These are phyloP conservation scores for Pseudogymnoascus sp. DNA, from an alignment of 2,329 filamentous ascomycete genomes.

Conservation along the genomic window DNA sequence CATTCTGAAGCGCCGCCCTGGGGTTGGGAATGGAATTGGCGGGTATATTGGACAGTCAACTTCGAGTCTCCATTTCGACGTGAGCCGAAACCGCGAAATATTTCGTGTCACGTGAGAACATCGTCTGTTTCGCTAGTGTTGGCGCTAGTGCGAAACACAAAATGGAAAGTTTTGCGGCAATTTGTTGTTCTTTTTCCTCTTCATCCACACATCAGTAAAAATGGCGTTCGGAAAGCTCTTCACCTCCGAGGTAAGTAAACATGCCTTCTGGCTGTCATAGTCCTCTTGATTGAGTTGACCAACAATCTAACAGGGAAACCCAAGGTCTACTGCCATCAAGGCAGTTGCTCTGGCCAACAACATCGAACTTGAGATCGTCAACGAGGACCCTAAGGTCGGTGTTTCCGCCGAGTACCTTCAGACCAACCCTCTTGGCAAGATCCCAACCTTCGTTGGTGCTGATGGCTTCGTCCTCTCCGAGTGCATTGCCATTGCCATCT, in stretches of 20 bases:
- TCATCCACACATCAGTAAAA: constrained; percentile 34
- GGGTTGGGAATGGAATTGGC: constrained; percentile 8
- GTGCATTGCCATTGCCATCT: constrained; percentile 92
- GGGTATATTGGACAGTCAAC: constrained; percentile 1
- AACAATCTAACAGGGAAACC: constrained; percentile 60
- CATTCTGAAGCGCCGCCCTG: constrained; percentile 22
- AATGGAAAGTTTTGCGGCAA: constrained; percentile 8
- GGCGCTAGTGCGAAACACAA: constrained; percentile 1
- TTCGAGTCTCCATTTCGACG: not conserved
- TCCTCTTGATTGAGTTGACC: constrained; percentile 16
- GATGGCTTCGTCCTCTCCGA: constrained; percentile 89
- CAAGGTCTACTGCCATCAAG: constrained; percentile 79
- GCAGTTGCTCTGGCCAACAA: constrained; percentile 97
- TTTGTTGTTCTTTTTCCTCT: constrained; percentile 4
- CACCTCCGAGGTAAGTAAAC: constrained; percentile 61
- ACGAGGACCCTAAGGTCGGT: constrained; percentile 58
- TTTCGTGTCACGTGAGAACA: not conserved
- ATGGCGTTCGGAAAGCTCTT: constrained; percentile 99
- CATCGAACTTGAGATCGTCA: constrained; percentile 80
- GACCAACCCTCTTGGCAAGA: constrained; percentile 80
- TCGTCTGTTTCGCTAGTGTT: not conserved
- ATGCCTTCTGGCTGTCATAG: constrained; percentile 22
- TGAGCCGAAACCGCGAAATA: constrained; percentile 10
- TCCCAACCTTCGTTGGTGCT: constrained; percentile 85
- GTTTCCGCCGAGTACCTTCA: constrained; percentile 72